A percentile compares a stretch with the other conserved stretches of the same genome.
These are phyloP conservation scores for Chlamydomonas incerta DNA, from an alignment of 139 green algal species.

Conservation along the genomic window DNA sequence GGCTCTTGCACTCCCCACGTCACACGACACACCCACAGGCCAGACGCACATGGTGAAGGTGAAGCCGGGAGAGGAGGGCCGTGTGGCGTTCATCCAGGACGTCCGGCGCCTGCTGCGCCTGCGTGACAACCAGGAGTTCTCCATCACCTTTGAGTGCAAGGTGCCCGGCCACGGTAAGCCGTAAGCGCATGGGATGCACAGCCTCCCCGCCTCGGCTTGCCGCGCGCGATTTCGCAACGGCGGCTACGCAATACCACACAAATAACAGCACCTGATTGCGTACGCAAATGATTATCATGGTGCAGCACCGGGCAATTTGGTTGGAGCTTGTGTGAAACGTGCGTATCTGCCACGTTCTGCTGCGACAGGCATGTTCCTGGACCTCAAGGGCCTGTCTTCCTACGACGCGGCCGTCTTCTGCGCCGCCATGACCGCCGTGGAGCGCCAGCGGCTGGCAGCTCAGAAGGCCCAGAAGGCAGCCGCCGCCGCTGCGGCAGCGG, in stretches of 20 bases:
- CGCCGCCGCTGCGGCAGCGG: too few species aligned
- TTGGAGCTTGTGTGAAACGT: too few species aligned
- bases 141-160: conserved; percentile 59
- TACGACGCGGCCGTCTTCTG: conserved; percentile 45
- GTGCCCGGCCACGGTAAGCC: conserved; percentile 41
- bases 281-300: too few species aligned
- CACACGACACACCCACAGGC: neutral
- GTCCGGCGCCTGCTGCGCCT: conserved; percentile 47
- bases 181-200: too few species aligned
- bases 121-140: conserved; percentile 38
- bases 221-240: too few species aligned
- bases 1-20: too few species aligned
- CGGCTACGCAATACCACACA: too few species aligned
- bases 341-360: too few species aligned
- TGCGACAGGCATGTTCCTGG: conserved; percentile 37
- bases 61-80: conserved; percentile 24
- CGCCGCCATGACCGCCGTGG: conserved; percentile 37
- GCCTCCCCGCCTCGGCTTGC: too few species aligned
- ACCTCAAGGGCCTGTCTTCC: conserved; percentile 38
- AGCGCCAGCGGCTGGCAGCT: conserved; percentile 17
- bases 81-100: conserved; percentile 52
- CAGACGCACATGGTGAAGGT: conserved; percentile 41
- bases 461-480: neutral
- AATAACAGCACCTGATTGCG: too few species aligned
- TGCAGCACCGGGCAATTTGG: too few species aligned